Evolutionary conservation across 2,329 filamentous ascomycete genomes (phyloP).

Genomic region (Claviceps africana): DNA sequence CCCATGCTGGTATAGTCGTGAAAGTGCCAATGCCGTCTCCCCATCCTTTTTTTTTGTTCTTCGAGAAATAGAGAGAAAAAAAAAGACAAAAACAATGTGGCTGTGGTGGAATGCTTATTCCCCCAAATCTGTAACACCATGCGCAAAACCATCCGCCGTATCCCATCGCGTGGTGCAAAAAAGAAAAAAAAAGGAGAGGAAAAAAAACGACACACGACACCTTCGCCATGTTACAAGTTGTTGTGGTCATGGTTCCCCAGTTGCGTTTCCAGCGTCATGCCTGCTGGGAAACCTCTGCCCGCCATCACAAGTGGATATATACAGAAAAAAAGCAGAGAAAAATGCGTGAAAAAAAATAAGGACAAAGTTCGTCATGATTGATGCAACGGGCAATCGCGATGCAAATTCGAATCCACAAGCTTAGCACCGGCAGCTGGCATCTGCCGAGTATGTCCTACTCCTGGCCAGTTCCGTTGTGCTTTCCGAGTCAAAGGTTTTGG

Average conservation of each 20-base stretch:
- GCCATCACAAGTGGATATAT: neutral
- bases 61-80: no score
- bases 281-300: neutral
- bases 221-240: neutral
- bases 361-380: neutral
- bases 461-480: constrained; percentile 37
- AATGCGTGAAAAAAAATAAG: neutral
- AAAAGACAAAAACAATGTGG: no score
- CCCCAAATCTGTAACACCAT: neutral
- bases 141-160: neutral
- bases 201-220: no score
- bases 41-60: no score
- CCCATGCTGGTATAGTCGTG: no score
- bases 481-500: constrained; percentile 30
- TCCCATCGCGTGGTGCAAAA: neutral
- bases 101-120: no score
- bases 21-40: no score
- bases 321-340: neutral
- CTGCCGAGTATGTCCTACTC: constrained; percentile 23
- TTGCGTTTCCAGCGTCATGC: neutral
- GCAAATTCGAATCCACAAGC: neutral
- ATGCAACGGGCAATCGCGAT: neutral
- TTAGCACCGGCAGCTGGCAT: constrained; percentile 9
- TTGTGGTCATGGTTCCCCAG: neutral
- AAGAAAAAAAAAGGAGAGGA: neutral